These are phyloP conservation scores for Xenoacremonium recifei DNA, from an alignment of 2,329 filamentous ascomycete genomes.

Conservation along the genomic window DNA sequence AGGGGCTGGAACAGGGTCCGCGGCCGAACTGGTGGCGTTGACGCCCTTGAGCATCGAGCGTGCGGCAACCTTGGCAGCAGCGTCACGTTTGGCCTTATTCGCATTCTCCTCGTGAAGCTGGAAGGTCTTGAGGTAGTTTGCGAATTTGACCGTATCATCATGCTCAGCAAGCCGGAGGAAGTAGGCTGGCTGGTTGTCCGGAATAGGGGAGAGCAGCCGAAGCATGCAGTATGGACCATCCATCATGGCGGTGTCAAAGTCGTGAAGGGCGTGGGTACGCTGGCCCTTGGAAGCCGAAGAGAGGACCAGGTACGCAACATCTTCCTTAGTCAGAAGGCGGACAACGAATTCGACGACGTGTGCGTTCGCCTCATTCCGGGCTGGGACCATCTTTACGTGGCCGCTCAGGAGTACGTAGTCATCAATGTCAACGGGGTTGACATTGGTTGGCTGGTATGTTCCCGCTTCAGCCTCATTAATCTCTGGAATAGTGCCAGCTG, in stretches of 20 bases:
- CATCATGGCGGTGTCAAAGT: slow-evolving; percentile 16
- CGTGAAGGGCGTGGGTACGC: slow-evolving; percentile 16
- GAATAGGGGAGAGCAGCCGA: background rate
- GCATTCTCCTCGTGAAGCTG: background rate
- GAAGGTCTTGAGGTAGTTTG: slow-evolving; percentile 9
- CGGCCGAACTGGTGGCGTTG: background rate
- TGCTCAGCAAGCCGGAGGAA: slow-evolving; percentile 16
- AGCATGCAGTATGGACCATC: slow-evolving; percentile 22
- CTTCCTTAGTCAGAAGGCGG: slow-evolving; percentile 11
- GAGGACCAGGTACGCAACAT: slow-evolving; percentile 19
- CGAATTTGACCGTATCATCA: slow-evolving; percentile 15
- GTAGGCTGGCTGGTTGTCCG: slow-evolving; percentile 2
- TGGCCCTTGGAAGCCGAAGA: slow-evolving; percentile 7
- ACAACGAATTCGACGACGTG: slow-evolving; percentile 15
- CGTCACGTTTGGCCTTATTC: background rate
- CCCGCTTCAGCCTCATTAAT: background rate
- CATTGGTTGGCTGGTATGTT: background rate
- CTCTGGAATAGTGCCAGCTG: background rate
- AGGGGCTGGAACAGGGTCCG: background rate
- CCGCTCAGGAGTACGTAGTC: slow-evolving; percentile 18
- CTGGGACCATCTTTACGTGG: slow-evolving; percentile 14
- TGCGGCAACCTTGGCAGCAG: background rate
- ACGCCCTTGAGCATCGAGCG: background rate
- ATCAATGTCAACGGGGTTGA: background rate
- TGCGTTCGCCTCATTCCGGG: slow-evolving; percentile 4